Evolutionary conservation across 352 stramenopile species (phyloP).

Genomic region (Lagenidium giganteum): DNA sequence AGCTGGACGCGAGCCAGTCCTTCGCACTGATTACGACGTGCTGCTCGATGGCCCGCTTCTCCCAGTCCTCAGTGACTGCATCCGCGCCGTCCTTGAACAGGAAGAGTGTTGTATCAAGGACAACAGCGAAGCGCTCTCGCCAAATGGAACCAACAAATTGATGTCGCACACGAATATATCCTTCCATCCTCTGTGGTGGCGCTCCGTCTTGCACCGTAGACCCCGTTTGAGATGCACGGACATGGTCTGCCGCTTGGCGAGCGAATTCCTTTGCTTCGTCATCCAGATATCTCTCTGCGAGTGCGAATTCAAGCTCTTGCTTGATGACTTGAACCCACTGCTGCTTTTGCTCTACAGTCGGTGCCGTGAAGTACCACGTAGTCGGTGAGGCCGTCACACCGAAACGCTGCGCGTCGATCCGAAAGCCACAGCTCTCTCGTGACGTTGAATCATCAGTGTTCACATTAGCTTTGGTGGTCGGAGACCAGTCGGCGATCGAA

Average conservation of each 20-base stretch:
- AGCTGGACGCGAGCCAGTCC: conserved; percentile 36
- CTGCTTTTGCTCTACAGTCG: conserved; percentile 25
- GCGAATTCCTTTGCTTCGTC: conserved; percentile 48
- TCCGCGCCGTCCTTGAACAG: conserved; percentile 28
- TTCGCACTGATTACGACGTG: conserved; percentile 45
- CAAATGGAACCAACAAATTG: conserved; percentile 18
- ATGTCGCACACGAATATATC: conserved; percentile 17
- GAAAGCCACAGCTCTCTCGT: conserved; percentile 2
- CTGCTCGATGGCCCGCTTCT: conserved; percentile 29
- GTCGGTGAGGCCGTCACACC: background rate
- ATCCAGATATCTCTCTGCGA: conserved; percentile 53
- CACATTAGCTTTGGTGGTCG: background rate
- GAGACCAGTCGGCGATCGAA: conserved; percentile 38
- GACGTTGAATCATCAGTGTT: background rate
- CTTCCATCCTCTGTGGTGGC: conserved; percentile 5
- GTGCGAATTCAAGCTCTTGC: conserved; percentile 51
- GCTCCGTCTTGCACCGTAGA: background rate
- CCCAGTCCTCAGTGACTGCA: conserved; percentile 17
- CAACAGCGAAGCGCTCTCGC: conserved; percentile 17
- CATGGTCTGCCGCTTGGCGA: conserved; percentile 40
- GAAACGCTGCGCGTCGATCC: background rate
- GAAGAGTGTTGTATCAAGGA: conserved; percentile 9
- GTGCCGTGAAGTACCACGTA: conserved; percentile 31
- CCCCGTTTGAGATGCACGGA: too few species aligned
- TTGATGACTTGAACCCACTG: conserved; percentile 52